These are phyloP conservation scores for Populus davidiana DNA, from an alignment of 345 rosid genomes.

Conservation along the genomic window DNA sequence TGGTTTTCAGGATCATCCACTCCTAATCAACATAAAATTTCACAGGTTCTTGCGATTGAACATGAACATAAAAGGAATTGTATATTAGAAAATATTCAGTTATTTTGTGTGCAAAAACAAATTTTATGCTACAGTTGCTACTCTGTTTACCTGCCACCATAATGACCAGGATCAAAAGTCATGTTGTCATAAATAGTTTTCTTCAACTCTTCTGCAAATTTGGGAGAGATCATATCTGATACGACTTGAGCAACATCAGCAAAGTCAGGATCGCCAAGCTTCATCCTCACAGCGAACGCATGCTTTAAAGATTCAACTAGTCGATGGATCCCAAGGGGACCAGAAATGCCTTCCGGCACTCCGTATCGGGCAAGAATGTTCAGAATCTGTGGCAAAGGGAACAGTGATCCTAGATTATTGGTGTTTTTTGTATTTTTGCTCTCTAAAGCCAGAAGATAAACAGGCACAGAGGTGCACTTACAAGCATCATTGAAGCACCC, in stretches of 20 bases:
- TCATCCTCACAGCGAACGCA: conserved; percentile 59
- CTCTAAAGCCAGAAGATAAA: neutral
- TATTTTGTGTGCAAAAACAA: too few species aligned
- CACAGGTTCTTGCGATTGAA: too few species aligned
- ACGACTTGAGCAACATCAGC: conserved; percentile 34
- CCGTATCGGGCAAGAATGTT: conserved; percentile 53
- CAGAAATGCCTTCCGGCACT: conserved; percentile 38
- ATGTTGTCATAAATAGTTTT: conserved; percentile 43
- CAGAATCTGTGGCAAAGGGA: conserved; percentile 32
- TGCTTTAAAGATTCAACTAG: conserved; percentile 60
- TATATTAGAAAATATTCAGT: too few species aligned
- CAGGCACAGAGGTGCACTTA: conserved; percentile 18
- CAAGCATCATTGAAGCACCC: conserved; percentile 52
- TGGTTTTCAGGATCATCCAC: too few species aligned
- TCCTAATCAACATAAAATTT: too few species aligned
- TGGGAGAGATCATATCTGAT: conserved; percentile 57
- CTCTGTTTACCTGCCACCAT: conserved; percentile 48
- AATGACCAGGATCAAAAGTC: conserved; percentile 48
- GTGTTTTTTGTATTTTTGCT: too few species aligned
- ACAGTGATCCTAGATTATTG: neutral
- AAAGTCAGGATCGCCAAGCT: conserved; percentile 66
- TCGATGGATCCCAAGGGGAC: conserved; percentile 53
- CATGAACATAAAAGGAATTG: too few species aligned
- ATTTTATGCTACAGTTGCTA: neutral
- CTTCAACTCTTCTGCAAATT: conserved; percentile 43